These are phyloP conservation scores for Xylaria sp. DNA, from an alignment of 2,329 filamentous ascomycete species.

Conservation along the genomic window DNA sequence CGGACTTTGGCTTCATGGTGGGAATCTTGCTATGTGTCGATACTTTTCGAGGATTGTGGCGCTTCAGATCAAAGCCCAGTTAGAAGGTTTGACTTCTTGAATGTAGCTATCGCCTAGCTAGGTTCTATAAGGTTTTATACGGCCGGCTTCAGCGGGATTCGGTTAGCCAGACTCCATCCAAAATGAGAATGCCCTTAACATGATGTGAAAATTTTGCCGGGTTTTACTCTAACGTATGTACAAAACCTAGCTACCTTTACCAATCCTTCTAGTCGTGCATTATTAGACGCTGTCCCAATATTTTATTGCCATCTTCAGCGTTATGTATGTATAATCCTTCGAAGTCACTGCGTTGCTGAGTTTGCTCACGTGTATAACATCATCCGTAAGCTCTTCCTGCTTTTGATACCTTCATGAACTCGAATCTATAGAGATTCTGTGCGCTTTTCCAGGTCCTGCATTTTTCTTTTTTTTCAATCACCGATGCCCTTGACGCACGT, in stretches of 20 bases:
- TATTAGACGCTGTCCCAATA: neutral
- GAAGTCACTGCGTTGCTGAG: no score
- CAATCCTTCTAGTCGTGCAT: neutral
- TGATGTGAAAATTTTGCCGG: no score
- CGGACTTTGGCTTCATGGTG: conserved; percentile 74
- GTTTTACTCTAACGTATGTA: no score
- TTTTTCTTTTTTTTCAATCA: no score
- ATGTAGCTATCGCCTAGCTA: neutral
- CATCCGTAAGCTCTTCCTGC: no score
- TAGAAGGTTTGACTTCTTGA: conserved; percentile 46
- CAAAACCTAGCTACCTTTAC: neutral
- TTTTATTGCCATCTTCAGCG: no score
- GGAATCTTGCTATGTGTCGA: conserved; percentile 71
- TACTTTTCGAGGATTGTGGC: conserved; percentile 68
- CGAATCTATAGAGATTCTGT: neutral
- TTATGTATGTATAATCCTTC: no score
- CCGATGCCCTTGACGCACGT: no score
- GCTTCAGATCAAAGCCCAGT: conserved; percentile 62
- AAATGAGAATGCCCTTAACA: neutral
- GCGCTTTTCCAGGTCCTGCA: neutral
- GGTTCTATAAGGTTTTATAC: neutral
- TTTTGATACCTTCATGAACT: no score
- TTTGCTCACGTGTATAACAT: neutral
- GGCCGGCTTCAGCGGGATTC: no score
- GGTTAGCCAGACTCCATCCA: neutral